These are phyloP conservation scores for Artemisia annua DNA, from an alignment of 129 eudicot species.

Conservation along the genomic window DNA sequence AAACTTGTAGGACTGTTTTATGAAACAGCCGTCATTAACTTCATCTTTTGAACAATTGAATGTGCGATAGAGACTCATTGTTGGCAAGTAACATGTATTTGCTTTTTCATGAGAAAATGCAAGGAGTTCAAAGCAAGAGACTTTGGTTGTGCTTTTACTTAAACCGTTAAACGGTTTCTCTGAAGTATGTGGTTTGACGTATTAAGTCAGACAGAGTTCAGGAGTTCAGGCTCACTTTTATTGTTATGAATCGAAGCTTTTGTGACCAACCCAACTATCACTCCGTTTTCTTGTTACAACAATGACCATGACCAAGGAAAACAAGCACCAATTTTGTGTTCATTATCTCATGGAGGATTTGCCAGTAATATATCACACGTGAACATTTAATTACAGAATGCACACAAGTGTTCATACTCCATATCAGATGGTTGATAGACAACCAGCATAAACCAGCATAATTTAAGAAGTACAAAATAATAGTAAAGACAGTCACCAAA, in stretches of 20 bases:
- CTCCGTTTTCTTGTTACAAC: background rate
- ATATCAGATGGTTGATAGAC: too few relatives aligned
- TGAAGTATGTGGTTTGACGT: background rate
- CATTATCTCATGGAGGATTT: background rate
- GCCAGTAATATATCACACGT: background rate
- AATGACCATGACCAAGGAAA: background rate
- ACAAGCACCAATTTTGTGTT: background rate
- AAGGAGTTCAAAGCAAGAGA: background rate
- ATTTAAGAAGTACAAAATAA: too few relatives aligned
- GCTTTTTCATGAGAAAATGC: background rate
- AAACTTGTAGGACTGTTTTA: slow-evolving; percentile 5
- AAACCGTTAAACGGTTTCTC: background rate
- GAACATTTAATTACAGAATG: background rate
- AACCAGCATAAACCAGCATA: too few relatives aligned
- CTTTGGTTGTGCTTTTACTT: background rate
- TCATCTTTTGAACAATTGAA: slow-evolving; percentile 7
- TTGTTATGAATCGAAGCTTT: background rate
- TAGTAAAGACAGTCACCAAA: too few relatives aligned
- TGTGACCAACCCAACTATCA: background rate
- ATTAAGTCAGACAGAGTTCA: too few relatives aligned
- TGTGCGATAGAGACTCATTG: background rate
- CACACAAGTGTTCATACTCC: background rate
- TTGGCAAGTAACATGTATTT: background rate
- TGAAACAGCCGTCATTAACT: background rate
- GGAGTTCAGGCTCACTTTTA: too few relatives aligned